These are phyloP conservation scores for Trichophyton mentagrophytes DNA, from an alignment of 2,329 filamentous ascomycete species.

Conservation along the genomic window DNA sequence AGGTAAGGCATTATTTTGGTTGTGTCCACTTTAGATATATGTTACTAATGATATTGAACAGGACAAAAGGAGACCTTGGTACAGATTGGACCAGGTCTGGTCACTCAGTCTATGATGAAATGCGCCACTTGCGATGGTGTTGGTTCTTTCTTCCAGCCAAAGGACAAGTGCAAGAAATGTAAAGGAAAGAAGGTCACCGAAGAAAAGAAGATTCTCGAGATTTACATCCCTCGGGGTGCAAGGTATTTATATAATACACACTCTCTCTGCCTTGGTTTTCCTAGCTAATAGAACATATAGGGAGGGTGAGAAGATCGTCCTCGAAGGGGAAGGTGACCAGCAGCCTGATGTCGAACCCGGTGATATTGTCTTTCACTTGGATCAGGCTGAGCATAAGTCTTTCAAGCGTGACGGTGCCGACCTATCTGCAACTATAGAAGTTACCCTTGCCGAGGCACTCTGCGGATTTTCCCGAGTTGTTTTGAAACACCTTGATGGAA, in stretches of 20 bases:
- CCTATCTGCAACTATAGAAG: constrained; percentile 64
- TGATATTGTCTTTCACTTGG: constrained; percentile 80
- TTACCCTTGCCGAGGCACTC: constrained; percentile 73
- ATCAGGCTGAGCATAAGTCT: constrained; percentile 65
- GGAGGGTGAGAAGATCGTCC: constrained; percentile 74
- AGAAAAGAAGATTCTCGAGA: constrained; percentile 86
- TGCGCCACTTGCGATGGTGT: constrained; percentile 75
- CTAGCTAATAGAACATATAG: constrained; percentile 6
- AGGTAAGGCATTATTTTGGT: constrained; percentile 33
- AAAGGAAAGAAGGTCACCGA: constrained; percentile 80
- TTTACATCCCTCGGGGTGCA: constrained; percentile 85
- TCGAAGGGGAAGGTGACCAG: constrained; percentile 92
- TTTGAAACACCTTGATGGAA: constrained; percentile 81
- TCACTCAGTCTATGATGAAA: constrained; percentile 63
- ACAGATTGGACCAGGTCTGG: constrained; percentile 73
- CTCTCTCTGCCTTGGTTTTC: background rate
- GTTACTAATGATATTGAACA: constrained; percentile 16
- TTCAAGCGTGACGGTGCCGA: constrained; percentile 79
- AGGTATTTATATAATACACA: constrained; percentile 33
- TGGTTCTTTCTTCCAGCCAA: constrained; percentile 83
- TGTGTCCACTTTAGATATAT: background rate
- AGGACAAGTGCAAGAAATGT: constrained; percentile 98
- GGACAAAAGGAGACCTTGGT: constrained; percentile 63
- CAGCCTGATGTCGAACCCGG: constrained; percentile 77
- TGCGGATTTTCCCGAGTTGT: constrained; percentile 84